phyloP scores from a whole-genome alignment of 805 yeast genomes.

The Candida chauliodis region DNA sequence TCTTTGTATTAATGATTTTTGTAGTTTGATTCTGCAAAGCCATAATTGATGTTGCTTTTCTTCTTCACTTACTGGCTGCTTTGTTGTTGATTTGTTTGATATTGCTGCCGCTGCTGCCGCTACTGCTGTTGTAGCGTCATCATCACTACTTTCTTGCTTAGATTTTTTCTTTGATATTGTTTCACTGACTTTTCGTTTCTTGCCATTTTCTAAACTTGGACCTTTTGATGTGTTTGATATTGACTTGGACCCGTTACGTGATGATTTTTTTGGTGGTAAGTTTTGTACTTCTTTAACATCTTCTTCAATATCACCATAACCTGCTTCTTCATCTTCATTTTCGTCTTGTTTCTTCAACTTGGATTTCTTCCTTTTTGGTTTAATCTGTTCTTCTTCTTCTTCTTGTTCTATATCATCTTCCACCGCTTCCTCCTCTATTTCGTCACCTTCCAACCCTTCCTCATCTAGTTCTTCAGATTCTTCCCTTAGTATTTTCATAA shows the following conservation, averaged over 20 bases:
- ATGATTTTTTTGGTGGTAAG: constrained; percentile 4
- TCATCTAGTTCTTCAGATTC: constrained; percentile 13
- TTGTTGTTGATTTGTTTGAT: constrained; percentile 10
- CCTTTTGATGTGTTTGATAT: not conserved
- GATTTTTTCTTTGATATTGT: constrained; percentile 2
- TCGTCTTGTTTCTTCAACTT: constrained; percentile 11
- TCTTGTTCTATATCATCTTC: constrained; percentile 10
- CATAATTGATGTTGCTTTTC: constrained; percentile 44
- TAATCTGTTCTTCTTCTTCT: constrained; percentile 8
- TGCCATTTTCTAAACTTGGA: not conserved
- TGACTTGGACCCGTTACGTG: constrained; percentile 1
- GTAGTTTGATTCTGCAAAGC: constrained; percentile 47
- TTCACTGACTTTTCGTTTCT: constrained; percentile 3
- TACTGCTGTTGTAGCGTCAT: constrained; percentile 8
- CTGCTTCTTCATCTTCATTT: constrained; percentile 12
- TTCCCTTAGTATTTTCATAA: constrained; percentile 22
- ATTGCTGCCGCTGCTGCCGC: constrained; percentile 7
- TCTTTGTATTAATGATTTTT: constrained; percentile 47
- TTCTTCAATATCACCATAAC: constrained; percentile 10
- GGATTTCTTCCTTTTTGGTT: constrained; percentile 15
- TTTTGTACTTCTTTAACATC: constrained; percentile 9
- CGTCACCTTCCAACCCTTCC: constrained; percentile 14
- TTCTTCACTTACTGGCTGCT: constrained; percentile 23
- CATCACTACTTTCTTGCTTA: constrained; percentile 7
- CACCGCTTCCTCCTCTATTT: constrained; percentile 10